Percentiles rank a stretch among this genome's conserved stretches.
Conservation (phyloP, 2,329 filamentous ascomycete genomes). For the Exophiala xenobiotica region DNA sequence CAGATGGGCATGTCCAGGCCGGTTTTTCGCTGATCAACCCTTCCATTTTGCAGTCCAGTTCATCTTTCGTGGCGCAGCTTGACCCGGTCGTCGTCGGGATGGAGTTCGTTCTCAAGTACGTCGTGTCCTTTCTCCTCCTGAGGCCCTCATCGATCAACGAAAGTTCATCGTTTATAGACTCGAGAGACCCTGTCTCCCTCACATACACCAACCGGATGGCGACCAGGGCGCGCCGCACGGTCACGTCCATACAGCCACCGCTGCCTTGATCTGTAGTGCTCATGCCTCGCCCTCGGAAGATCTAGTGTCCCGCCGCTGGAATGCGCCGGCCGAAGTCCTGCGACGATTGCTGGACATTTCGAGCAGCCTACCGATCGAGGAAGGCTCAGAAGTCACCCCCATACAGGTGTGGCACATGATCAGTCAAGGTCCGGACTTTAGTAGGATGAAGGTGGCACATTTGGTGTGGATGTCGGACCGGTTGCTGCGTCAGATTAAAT, state of each 20-base stretch:
- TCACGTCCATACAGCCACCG: slow-evolving; percentile 35
- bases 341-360: slow-evolving; percentile 20
- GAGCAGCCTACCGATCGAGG: slow-evolving; percentile 23
- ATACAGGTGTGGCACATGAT: slow-evolving; percentile 40
- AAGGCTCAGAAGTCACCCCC: slow-evolving; percentile 36
- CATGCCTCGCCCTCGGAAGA: neutral
- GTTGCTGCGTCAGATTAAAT: slow-evolving; percentile 33
- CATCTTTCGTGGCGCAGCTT: slow-evolving; percentile 8
- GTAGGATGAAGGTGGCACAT: slow-evolving; percentile 21
- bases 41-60: neutral
- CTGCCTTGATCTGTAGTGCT: slow-evolving; percentile 31
- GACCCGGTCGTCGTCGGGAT: slow-evolving; percentile 28
- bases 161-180: slow-evolving; percentile 29
- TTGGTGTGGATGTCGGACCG: slow-evolving; percentile 31
- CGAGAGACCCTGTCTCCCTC: slow-evolving; percentile 37
- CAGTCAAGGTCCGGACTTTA: slow-evolving; percentile 30
- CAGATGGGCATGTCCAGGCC: neutral
- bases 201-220: slow-evolving; percentile 29
- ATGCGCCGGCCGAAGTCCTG: slow-evolving; percentile 11
- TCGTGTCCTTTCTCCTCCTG: neutral
- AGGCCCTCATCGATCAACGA: neutral
- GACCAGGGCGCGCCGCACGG: slow-evolving; percentile 28
- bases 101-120: slow-evolving; percentile 40
- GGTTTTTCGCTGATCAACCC: neutral
- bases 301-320: slow-evolving; percentile 12